phyloP scores from a whole-genome alignment of 2,329 filamentous ascomycete species.

The Alternaria hordeiaustralica region DNA sequence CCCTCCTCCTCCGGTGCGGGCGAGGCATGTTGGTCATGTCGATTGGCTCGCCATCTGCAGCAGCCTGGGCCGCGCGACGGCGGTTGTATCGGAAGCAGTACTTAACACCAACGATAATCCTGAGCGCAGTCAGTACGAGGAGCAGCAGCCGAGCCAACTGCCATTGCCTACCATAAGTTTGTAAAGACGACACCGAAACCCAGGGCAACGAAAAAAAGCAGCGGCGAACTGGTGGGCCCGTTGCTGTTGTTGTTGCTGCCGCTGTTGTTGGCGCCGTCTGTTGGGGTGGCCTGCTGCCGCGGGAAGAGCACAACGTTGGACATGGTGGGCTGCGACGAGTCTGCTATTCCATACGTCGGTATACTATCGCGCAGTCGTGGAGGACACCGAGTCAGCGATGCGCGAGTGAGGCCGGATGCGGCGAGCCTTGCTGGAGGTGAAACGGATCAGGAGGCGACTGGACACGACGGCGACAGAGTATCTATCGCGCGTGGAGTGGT shows the following conservation, averaged over 20 bases:
- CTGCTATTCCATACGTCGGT: conserved; percentile 16
- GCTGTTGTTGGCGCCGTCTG: conserved; percentile 19
- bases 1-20: conserved; percentile 82
- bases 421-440: conserved; percentile 7
- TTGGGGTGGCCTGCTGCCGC: conserved; percentile 5
- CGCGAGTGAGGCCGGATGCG: conserved; percentile 10
- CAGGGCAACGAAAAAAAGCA: conserved; percentile 92
- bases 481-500: not conserved
- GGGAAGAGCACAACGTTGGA: conserved; percentile 2
- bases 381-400: conserved; percentile 1
- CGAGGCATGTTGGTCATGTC: conserved; percentile 84
- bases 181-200: conserved; percentile 99
- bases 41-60: conserved; percentile 80
- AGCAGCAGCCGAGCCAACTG: not conserved
- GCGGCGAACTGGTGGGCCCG: conserved; percentile 71
- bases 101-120: conserved; percentile 99
- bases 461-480: not conserved
- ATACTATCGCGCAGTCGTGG: not conserved
- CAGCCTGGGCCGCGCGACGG: conserved; percentile 79
- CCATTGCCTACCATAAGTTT: conserved; percentile 79
- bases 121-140: conserved; percentile 51
- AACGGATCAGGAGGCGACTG: conserved; percentile 2
- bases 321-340: conserved; percentile 10
- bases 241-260: conserved; percentile 44
- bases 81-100: conserved; percentile 99